Evolutionary conservation across 1,284 basidiomycete species (phyloP).

Genomic region (Puccinia horiana): DNA sequence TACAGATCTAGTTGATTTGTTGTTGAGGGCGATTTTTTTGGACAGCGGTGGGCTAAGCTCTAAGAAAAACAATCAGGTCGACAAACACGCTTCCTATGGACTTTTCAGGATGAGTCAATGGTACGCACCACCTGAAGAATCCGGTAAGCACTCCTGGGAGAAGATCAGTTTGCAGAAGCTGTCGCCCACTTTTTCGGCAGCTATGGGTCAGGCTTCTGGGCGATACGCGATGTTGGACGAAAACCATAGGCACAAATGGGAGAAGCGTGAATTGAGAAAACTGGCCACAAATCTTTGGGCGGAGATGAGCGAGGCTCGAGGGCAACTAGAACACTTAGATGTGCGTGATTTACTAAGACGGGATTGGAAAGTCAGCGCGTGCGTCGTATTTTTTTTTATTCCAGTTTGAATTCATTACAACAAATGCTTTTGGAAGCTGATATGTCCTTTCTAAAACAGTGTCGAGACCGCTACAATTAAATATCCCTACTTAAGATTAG

Average conservation of each 20-base stretch:
- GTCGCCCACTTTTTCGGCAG: background rate
- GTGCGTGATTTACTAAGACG: conserved; percentile 57
- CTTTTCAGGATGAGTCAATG: conserved; percentile 50
- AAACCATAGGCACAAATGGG: background rate
- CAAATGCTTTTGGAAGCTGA: background rate
- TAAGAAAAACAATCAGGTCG: conserved; percentile 46
- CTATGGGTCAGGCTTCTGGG: background rate
- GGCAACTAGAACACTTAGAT: conserved; percentile 56
- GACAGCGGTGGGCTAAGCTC: conserved; percentile 51
- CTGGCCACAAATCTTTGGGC: conserved; percentile 55
- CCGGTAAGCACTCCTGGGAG: background rate
- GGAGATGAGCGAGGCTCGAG: conserved; percentile 55
- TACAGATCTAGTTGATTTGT: conserved; percentile 52
- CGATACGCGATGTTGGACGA: background rate
- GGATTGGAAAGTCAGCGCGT: conserved; percentile 59
- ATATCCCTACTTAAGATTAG: conserved; percentile 56
- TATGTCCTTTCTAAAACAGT: conserved; percentile 27
- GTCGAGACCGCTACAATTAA: conserved; percentile 54
- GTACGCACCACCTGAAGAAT: conserved; percentile 10
- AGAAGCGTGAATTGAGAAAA: conserved; percentile 43
- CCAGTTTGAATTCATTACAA: too few relatives aligned
- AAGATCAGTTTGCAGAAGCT: background rate
- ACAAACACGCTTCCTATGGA: conserved; percentile 45
- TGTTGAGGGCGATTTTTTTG: conserved; percentile 53
- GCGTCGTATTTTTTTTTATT: too few relatives aligned